Evolutionary conservation across 2,329 filamentous ascomycete genomes (phyloP).

Genomic region (Neophaeococcomyces mojaviensis): DNA sequence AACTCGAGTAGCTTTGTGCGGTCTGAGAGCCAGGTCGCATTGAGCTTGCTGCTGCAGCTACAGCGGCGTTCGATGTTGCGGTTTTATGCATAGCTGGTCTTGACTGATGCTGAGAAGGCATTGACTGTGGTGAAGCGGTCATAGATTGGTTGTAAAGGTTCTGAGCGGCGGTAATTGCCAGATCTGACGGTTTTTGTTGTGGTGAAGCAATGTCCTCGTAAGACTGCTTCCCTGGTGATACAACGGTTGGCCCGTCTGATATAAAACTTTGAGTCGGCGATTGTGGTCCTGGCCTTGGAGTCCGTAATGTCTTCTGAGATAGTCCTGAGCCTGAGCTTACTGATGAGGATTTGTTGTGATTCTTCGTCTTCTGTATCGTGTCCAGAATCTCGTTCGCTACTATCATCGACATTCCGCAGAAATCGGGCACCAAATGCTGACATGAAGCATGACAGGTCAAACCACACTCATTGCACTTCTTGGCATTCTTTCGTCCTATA

Average conservation of each 20-base stretch:
- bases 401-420: conserved; percentile 99
- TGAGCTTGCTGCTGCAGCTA: conserved; percentile 39
- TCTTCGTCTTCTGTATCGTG: conserved; percentile 73
- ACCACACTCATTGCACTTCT: conserved; percentile 84
- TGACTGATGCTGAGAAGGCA: conserved; percentile 33
- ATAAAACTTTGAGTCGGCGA: conserved; percentile 21
- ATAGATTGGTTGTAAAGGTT: conserved; percentile 29
- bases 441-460: conserved; percentile 88
- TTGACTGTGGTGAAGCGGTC: conserved; percentile 30
- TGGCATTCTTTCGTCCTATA: conserved; percentile 88
- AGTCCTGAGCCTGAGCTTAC: conserved; percentile 46
- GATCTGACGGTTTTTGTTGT: conserved; percentile 29
- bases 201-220: conserved; percentile 30
- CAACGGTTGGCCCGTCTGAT: conserved; percentile 24
- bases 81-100: conserved; percentile 15
- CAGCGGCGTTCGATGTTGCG: conserved; percentile 43
- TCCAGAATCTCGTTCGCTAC: conserved; percentile 89
- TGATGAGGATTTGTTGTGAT: conserved; percentile 53
- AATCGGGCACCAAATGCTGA: conserved; percentile 92
- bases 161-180: conserved; percentile 22
- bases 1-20: conserved; percentile 4
- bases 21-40: conserved; percentile 38
- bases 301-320: conserved; percentile 60
- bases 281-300: conserved; percentile 37
- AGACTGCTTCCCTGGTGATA: conserved; percentile 28